Percentiles rank a stretch among this genome's conserved stretches.
Evolutionary conservation across 371 early-diverging fungal species (phyloP).

Genomic region (Apophysomyces sp.): DNA sequence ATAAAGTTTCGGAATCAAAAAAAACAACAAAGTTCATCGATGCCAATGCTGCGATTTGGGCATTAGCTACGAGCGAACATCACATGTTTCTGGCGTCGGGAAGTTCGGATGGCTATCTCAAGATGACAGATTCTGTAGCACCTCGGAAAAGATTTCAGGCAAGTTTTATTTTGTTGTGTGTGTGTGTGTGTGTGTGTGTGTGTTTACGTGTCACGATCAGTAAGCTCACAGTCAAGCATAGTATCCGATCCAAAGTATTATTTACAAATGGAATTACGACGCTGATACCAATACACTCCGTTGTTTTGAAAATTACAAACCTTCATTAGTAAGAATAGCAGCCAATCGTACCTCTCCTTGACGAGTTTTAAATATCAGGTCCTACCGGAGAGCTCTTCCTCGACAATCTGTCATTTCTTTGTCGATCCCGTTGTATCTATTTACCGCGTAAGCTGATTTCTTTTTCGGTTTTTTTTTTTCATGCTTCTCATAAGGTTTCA

Average conservation of each 20-base stretch:
- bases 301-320: slow-evolving; percentile 12
- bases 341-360: not conserved
- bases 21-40: not conserved
- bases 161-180: not conserved
- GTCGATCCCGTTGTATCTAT: not conserved
- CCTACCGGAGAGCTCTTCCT: not conserved
- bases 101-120: slow-evolving; percentile 12
- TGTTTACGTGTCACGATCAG: too few species aligned
- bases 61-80: slow-evolving; percentile 11
- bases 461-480: not conserved
- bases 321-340: slow-evolving; percentile 8
- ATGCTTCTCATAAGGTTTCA: not conserved
- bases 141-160: not conserved
- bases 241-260: slow-evolving; percentile 7
- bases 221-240: not conserved
- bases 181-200: too few species aligned
- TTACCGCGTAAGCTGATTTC: not conserved
- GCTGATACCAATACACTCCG: not conserved
- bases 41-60: not conserved
- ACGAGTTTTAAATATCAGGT: not conserved
- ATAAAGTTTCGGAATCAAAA: not conserved
- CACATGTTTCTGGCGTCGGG: slow-evolving; percentile 11
- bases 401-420: not conserved
- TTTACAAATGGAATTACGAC: slow-evolving; percentile 20
- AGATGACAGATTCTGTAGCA: slow-evolving; percentile 8